A percentile compares a stretch with the other conserved stretches of the same genome.
Evolutionary conservation across 441 rosid genomes (phyloP).

Genomic region (Arabidopsis lyrata): DNA sequence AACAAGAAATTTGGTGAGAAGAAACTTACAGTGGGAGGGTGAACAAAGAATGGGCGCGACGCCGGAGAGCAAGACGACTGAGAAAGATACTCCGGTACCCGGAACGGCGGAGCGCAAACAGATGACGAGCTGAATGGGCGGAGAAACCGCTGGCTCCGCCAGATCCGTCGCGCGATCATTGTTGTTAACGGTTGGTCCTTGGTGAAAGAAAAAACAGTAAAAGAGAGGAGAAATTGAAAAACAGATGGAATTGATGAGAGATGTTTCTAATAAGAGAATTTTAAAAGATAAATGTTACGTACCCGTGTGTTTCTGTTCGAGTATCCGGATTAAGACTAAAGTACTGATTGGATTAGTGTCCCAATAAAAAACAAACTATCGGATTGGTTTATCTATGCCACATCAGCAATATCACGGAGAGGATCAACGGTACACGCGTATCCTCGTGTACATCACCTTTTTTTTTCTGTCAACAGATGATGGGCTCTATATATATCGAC

Average conservation of each 20-base stretch:
- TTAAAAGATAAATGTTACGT: constrained; percentile 9
- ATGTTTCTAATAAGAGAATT: neutral
- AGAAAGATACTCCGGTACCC: constrained; percentile 28
- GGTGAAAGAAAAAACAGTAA: neutral
- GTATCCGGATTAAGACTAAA: constrained; percentile 10
- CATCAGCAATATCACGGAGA: constrained; percentile 22
- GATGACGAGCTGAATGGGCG: constrained; percentile 40
- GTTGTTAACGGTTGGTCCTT: constrained; percentile 3
- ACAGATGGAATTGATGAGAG: constrained; percentile 6
- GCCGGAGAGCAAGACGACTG: constrained; percentile 27
- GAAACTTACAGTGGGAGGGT: constrained; percentile 32
- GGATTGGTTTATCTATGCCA: constrained; percentile 20
- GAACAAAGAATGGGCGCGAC: constrained; percentile 5
- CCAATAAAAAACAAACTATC: neutral
- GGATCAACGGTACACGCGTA: constrained; percentile 41
- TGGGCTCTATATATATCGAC: too few species aligned
- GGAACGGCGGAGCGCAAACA: constrained; percentile 26
- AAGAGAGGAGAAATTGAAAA: neutral
- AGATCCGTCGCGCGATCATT: constrained; percentile 48
- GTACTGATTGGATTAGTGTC: constrained; percentile 13
- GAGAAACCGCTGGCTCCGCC: constrained; percentile 42
- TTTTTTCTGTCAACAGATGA: too few species aligned
- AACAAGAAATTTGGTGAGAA: neutral
- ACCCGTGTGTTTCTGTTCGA: neutral
- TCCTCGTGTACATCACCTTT: neutral